These are phyloP conservation scores for Nakaseomyces sp. DNA, from an alignment of 1,139 yeast species.

Conservation along the genomic window DNA sequence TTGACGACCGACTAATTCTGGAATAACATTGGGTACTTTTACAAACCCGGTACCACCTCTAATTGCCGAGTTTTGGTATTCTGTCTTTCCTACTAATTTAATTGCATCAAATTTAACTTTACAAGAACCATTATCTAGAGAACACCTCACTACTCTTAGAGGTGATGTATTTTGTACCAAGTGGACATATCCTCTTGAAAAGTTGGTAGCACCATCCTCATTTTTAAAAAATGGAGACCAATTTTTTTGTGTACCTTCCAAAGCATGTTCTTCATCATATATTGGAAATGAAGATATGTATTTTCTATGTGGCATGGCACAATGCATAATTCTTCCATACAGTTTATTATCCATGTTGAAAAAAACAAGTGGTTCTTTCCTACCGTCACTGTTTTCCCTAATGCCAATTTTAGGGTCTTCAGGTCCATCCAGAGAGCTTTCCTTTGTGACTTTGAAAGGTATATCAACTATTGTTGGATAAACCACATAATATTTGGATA, in stretches of 20 bases:
- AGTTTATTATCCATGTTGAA: constrained; percentile 17
- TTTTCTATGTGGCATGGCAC: neutral
- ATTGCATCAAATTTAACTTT: constrained; percentile 17
- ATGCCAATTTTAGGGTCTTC: constrained; percentile 6
- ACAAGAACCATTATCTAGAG: constrained; percentile 36
- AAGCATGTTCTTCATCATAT: neutral
- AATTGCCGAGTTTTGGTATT: neutral
- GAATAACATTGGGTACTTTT: neutral
- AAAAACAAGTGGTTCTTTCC: constrained; percentile 6
- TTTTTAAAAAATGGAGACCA: constrained; percentile 7
- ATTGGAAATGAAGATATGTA: neutral
- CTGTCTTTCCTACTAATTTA: neutral
- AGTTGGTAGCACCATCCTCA: neutral
- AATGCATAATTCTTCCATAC: constrained; percentile 10
- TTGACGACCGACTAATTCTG: neutral
- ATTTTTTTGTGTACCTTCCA: constrained; percentile 3
- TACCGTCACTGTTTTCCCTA: constrained; percentile 2
- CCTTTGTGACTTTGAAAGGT: neutral
- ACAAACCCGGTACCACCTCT: constrained; percentile 2
- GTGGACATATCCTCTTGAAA: constrained; percentile 27
- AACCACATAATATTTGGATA: neutral
- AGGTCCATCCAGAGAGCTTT: constrained; percentile 16
- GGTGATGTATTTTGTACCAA: constrained; percentile 39
- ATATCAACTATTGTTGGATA: constrained; percentile 2
- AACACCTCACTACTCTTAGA: constrained; percentile 37